A percentile compares a stretch with the other conserved stretches of the same genome.
phyloP scores from a whole-genome alignment of 2,329 filamentous ascomycete genomes.

The Aspergillus sp. region DNA sequence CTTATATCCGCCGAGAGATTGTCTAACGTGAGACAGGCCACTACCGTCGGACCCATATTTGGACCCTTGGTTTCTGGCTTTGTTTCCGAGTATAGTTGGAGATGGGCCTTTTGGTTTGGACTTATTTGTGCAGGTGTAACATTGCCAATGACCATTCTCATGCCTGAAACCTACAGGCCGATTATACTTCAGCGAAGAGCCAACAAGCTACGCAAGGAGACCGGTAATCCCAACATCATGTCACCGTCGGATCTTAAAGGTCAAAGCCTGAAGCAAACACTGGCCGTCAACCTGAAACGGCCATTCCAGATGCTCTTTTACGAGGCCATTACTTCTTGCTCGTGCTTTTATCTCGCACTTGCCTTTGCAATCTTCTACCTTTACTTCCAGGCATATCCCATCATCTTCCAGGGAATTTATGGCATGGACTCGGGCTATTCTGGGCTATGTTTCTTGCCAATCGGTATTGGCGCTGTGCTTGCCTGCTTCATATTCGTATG shows the following conservation, averaged over 20 bases:
- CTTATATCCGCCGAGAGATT: no score
- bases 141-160: conserved; percentile 7
- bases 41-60: no score
- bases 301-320: conserved; percentile 76
- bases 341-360: conserved; percentile 72
- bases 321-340: conserved; percentile 23
- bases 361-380: conserved; percentile 46
- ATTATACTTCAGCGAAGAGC: conserved; percentile 30
- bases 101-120: no score
- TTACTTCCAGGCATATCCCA: conserved; percentile 49
- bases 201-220: conserved; percentile 27
- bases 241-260: conserved; percentile 26
- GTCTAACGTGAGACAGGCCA: no score
- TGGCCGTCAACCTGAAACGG: conserved; percentile 67
- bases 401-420: conserved; percentile 70
- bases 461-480: conserved; percentile 27
- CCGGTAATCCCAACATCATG: conserved; percentile 27
- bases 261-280: conserved; percentile 21
- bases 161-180: conserved; percentile 33
- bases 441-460: conserved; percentile 39
- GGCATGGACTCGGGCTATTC: conserved; percentile 30
- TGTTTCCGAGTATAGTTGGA: no score
- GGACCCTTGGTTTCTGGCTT: no score
- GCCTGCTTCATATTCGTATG: conserved; percentile 25
- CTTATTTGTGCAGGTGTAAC: no score